Conservation (phyloP, 345 rosid species). For the Diplotaxis tenuifolia region DNA sequence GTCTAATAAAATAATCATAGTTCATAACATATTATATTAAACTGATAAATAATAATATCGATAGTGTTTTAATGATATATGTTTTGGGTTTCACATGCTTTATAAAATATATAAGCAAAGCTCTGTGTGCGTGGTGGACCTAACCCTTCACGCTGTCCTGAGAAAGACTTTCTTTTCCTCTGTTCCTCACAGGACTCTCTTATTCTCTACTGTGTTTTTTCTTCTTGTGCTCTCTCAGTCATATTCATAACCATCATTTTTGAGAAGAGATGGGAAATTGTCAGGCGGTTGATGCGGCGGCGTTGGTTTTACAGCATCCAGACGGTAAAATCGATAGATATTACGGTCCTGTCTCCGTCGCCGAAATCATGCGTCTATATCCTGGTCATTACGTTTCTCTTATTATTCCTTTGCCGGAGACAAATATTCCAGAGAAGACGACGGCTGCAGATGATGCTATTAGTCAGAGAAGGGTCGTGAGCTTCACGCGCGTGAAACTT, state of each 20-base stretch:
- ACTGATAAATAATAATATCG: not conserved
- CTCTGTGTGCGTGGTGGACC: constrained; percentile 27
- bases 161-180: constrained; percentile 49
- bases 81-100: constrained; percentile 29
- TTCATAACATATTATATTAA: not conserved
- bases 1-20: constrained; percentile 20
- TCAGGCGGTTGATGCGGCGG: constrained; percentile 96
- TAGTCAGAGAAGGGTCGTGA: constrained; percentile 28
- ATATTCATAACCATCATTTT: not conserved
- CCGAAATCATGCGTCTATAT: constrained; percentile 74
- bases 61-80: not conserved
- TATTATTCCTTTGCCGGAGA: constrained; percentile 77
- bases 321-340: constrained; percentile 75
- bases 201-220: constrained; percentile 9
- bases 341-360: constrained; percentile 63
- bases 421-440: constrained; percentile 22
- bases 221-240: not conserved
- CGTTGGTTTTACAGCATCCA: constrained; percentile 88
- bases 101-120: constrained; percentile 40
- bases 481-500: constrained; percentile 82
- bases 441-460: constrained; percentile 11
- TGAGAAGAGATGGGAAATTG: constrained; percentile 77
- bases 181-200: constrained; percentile 21
- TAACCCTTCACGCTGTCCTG: constrained; percentile 54
- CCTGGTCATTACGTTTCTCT: constrained; percentile 96